These are phyloP conservation scores for Rhododendron ovatum DNA, from an alignment of 148 eudicot species.

Conservation along the genomic window DNA sequence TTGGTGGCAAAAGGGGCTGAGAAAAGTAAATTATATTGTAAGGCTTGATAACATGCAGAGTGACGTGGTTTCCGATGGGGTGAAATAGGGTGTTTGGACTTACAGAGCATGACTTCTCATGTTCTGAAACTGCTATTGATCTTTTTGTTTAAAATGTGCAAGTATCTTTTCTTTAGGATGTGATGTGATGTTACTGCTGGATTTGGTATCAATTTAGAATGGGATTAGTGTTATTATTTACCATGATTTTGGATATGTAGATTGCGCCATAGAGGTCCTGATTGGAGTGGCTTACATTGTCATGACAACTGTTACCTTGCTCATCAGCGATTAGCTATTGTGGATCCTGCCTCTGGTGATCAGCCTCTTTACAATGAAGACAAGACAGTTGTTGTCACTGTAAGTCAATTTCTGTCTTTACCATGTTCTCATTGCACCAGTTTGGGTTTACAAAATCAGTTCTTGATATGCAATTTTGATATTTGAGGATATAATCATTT, in stretches of 20 bases:
- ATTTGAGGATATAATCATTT: neutral
- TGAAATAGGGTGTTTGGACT: neutral
- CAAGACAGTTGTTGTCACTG: constrained; percentile 83
- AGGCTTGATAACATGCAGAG: neutral
- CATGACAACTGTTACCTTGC: constrained; percentile 78
- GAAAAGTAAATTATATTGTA: neutral
- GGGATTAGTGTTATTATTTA: neutral
- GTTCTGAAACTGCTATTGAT: neutral
- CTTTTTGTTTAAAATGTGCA: neutral
- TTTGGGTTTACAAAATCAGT: neutral
- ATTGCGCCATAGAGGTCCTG: constrained; percentile 97
- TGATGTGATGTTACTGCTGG: neutral
- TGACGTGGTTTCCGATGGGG: neutral
- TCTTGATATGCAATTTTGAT: neutral
- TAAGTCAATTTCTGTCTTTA: constrained; percentile 19
- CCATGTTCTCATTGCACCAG: neutral
- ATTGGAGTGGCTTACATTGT: constrained; percentile 95
- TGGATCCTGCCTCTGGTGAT: constrained; percentile 97
- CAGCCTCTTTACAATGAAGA: constrained; percentile 95
- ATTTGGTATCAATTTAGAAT: neutral
- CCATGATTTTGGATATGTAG: constrained; percentile 27
- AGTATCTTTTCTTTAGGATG: neutral
- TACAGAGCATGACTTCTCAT: neutral
- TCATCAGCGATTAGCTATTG: constrained; percentile 96
- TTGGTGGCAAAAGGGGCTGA: neutral